Percentiles rank a stretch among this genome's conserved stretches.
Conservation (phyloP, 116 monocot genomes). For the Posidonia oceanica region DNA sequence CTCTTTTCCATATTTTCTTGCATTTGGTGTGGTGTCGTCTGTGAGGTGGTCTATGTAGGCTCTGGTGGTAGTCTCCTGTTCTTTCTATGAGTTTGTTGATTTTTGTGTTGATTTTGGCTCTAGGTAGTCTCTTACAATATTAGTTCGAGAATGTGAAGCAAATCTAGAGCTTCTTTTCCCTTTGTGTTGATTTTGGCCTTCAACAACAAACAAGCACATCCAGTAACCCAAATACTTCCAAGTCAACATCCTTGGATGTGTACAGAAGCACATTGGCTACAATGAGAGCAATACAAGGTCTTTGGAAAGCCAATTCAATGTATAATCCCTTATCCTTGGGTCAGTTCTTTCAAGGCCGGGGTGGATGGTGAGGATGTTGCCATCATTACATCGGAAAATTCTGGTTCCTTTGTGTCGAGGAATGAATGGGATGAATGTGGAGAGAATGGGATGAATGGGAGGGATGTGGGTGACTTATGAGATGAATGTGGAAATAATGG, state of each 20-base stretch:
- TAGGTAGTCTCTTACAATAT: constrained; percentile 48
- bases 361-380: constrained; percentile 30
- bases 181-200: constrained; percentile 22
- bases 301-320: constrained; percentile 73
- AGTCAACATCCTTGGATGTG: constrained; percentile 32
- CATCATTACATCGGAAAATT: constrained; percentile 61
- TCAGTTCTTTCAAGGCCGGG: constrained; percentile 45
- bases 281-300: constrained; percentile 68
- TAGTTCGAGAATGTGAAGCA: constrained; percentile 76
- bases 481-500: too few relatives aligned
- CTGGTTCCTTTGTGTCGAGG: constrained; percentile 7
- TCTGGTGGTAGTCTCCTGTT: too few relatives aligned
- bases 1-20: too few relatives aligned
- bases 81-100: too few relatives aligned
- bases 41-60: too few relatives aligned
- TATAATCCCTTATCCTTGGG: constrained; percentile 72
- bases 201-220: not conserved
- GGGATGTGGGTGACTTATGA: too few relatives aligned
- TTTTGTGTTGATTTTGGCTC: too few relatives aligned
- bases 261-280: constrained; percentile 76
- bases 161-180: constrained; percentile 89
- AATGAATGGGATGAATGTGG: too few relatives aligned
- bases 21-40: too few relatives aligned
- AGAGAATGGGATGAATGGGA: too few relatives aligned
- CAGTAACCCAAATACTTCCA: not conserved